Percentiles rank a stretch among this genome's conserved stretches.
phyloP scores from a whole-genome alignment of 768 basidiomycete genomes.

The Phanerochaete sordida region DNA sequence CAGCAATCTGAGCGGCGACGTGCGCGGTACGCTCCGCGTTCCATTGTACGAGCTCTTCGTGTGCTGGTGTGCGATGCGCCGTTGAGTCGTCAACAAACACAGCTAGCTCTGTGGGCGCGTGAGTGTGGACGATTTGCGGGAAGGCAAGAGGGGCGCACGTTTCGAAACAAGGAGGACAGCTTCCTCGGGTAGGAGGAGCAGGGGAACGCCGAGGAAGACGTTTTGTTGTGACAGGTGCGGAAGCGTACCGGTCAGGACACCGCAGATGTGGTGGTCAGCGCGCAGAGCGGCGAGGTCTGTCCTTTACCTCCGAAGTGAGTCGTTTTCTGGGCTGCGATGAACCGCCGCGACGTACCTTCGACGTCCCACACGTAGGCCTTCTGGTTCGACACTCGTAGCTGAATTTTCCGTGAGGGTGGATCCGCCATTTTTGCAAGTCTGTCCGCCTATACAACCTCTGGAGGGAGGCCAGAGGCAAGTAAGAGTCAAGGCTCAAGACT shows the following conservation, averaged over 20 bases:
- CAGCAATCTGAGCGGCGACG: slow-evolving; percentile 45
- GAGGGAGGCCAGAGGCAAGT: too few species aligned
- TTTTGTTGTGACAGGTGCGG: slow-evolving; percentile 97
- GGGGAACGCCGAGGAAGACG: slow-evolving; percentile 89
- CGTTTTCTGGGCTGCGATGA: not conserved
- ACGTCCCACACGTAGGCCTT: slow-evolving; percentile 89
- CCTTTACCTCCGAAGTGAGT: slow-evolving; percentile 12
- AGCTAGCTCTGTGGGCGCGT: slow-evolving; percentile 65
- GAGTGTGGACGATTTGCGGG: not conserved
- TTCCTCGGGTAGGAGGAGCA: slow-evolving; percentile 88
- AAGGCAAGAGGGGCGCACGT: slow-evolving; percentile 40
- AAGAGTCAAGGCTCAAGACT: too few species aligned
- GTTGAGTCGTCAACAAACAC: slow-evolving; percentile 69
- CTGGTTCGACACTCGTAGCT: slow-evolving; percentile 70
- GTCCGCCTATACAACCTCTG: too few species aligned
- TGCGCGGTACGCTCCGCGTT: slow-evolving; percentile 43
- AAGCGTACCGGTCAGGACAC: slow-evolving; percentile 84
- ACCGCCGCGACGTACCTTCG: slow-evolving; percentile 50
- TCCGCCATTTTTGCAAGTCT: slow-evolving; percentile 7
- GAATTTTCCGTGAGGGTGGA: slow-evolving; percentile 1
- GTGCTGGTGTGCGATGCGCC: slow-evolving; percentile 50
- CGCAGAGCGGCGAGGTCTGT: slow-evolving; percentile 81
- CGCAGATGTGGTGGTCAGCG: slow-evolving; percentile 77
- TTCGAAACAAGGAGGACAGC: slow-evolving; percentile 83
- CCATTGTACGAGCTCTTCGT: slow-evolving; percentile 50